Evolutionary conservation across 768 basidiomycete species (phyloP).

Genomic region (Boletus insuetus): DNA sequence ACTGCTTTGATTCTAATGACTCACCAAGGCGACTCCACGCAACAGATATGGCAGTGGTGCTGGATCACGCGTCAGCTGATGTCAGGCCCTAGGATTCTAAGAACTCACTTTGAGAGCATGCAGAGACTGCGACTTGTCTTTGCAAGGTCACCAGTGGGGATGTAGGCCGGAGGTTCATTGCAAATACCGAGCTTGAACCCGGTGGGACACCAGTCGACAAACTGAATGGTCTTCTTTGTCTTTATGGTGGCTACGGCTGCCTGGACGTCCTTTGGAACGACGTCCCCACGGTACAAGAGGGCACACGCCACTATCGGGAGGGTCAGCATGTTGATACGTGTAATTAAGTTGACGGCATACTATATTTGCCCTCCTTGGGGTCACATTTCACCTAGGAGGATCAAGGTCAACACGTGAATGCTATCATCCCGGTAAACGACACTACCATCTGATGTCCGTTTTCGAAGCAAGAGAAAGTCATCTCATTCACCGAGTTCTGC

Average conservation of each 20-base stretch:
- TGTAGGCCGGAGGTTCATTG: conserved; percentile 89
- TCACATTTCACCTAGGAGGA: conserved; percentile 71
- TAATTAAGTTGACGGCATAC: conserved; percentile 43
- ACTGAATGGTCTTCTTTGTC: conserved; percentile 97
- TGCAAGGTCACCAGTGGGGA: conserved; percentile 94
- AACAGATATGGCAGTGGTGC: conserved; percentile 89
- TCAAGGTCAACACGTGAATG: conserved; percentile 2
- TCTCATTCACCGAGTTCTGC: conserved; percentile 95
- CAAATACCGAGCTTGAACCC: conserved; percentile 99
- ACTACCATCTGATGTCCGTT: conserved; percentile 90
- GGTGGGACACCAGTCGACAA: conserved; percentile 98
- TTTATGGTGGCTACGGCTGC: conserved; percentile 92
- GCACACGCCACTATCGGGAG: conserved; percentile 75
- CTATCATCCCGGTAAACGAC: neutral
- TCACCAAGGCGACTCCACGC: conserved; percentile 87
- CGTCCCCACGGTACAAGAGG: conserved; percentile 91
- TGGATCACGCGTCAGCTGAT: conserved; percentile 25
- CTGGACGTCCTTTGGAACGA: conserved; percentile 95
- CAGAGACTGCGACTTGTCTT: conserved; percentile 92
- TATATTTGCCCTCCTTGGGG: conserved; percentile 98
- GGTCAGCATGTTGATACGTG: conserved; percentile 11
- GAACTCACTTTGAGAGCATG: conserved; percentile 85
- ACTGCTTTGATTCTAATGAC: conserved; percentile 11
- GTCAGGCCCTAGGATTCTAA: neutral
- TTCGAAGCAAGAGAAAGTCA: conserved; percentile 99